Percentiles rank a stretch among this genome's conserved stretches.
phyloP scores from a whole-genome alignment of 805 yeast genomes.

The Candida gorgasii region DNA sequence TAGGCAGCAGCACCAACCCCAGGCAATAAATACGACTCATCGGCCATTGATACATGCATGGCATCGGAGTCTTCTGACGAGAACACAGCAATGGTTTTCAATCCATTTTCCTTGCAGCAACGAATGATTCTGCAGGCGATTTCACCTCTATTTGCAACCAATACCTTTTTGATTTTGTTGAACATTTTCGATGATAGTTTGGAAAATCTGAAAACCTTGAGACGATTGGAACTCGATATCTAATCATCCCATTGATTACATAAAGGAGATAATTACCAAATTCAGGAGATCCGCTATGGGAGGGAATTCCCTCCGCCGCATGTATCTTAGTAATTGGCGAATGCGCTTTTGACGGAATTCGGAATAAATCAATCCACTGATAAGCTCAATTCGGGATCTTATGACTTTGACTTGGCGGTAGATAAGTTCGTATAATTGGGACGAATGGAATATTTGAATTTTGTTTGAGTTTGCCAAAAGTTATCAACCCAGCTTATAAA shows the following conservation, averaged over 20 bases:
- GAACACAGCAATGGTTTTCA: conserved; percentile 81
- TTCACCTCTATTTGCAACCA: conserved; percentile 88
- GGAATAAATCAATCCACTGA: background rate
- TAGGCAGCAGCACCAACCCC: conserved; percentile 92
- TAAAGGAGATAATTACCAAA: background rate
- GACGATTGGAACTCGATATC: background rate
- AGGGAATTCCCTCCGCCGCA: background rate
- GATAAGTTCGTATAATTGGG: too few relatives aligned
- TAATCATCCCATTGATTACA: too few relatives aligned
- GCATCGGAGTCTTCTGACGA: conserved; percentile 89
- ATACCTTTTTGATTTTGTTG: conserved; percentile 10
- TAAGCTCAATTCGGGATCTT: too few relatives aligned
- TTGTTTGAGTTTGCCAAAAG: too few relatives aligned
- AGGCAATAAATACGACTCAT: conserved; percentile 71
- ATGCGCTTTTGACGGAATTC: background rate
- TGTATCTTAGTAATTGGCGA: background rate
- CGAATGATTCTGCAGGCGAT: conserved; percentile 92
- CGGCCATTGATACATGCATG: conserved; percentile 84
- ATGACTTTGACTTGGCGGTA: too few relatives aligned
- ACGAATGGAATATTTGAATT: too few relatives aligned
- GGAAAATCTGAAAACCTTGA: too few relatives aligned
- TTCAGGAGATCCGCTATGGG: background rate
- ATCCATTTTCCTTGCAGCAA: conserved; percentile 76
- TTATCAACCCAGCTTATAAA: too few relatives aligned
- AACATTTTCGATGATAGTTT: conserved; percentile 1